These are phyloP conservation scores for Acephala macrosclerotiorum DNA, from an alignment of 2,329 filamentous ascomycete genomes.

Conservation along the genomic window DNA sequence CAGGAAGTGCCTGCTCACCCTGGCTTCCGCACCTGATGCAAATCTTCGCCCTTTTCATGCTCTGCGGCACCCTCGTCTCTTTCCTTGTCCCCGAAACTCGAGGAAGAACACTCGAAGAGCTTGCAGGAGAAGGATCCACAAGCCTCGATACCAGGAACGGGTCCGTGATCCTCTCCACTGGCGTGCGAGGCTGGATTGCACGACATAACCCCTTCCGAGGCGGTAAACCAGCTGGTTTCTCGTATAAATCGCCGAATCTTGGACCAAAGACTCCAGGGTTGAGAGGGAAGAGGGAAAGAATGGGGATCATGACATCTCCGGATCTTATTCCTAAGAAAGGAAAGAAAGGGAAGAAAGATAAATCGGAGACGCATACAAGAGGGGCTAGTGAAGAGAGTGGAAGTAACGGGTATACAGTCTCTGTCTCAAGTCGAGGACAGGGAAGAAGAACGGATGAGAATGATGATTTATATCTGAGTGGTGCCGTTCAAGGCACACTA, in stretches of 20 bases:
- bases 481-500: slow-evolving; percentile 21
- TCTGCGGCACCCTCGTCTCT: slow-evolving; percentile 71
- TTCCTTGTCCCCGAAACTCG: slow-evolving; percentile 82
- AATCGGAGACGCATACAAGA: slow-evolving; percentile 18
- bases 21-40: slow-evolving; percentile 79
- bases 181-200: slow-evolving; percentile 17
- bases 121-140: slow-evolving; percentile 62
- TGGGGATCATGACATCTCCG: slow-evolving; percentile 39
- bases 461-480: slow-evolving; percentile 30
- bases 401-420: slow-evolving; percentile 26
- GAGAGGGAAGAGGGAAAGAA: slow-evolving; percentile 32
- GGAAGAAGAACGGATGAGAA: slow-evolving; percentile 21
- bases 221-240: slow-evolving; percentile 37
- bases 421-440: slow-evolving; percentile 25
- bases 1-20: slow-evolving; percentile 56
- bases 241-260: slow-evolving; percentile 22
- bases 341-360: slow-evolving; percentile 9
- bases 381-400: slow-evolving; percentile 24
- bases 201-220: slow-evolving; percentile 33
- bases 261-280: slow-evolving; percentile 31
- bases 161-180: not conserved
- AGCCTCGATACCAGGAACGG: slow-evolving; percentile 19
- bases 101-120: slow-evolving; percentile 74
- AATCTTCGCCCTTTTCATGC: slow-evolving; percentile 83
- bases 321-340: slow-evolving; percentile 30